Percentiles rank a stretch among this genome's conserved stretches.
phyloP scores from a whole-genome alignment of 1,284 basidiomycete species.

The Tremellales sp. region DNA sequence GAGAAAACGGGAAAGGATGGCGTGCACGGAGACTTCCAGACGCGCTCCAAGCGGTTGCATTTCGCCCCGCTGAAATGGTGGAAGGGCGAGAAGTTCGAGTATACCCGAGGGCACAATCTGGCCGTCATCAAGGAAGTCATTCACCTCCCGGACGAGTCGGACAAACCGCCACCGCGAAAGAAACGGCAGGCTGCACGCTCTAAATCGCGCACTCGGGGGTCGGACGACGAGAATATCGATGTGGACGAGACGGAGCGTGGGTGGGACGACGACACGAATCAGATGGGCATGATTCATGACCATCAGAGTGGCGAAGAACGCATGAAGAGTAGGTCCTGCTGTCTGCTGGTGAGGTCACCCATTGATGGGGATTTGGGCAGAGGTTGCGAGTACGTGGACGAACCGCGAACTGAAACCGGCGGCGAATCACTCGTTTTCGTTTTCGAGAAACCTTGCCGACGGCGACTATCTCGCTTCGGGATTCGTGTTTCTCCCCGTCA shows the following conservation, averaged over 20 bases:
- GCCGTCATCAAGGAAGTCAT: constrained; percentile 79
- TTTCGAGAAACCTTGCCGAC: too few relatives aligned
- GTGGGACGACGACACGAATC: constrained; percentile 77
- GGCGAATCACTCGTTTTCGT: too few relatives aligned
- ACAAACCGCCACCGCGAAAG: too few relatives aligned
- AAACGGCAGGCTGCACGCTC: too few relatives aligned
- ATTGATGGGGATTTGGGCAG: too few relatives aligned
- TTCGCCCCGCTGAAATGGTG: constrained; percentile 83
- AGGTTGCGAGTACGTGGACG: too few relatives aligned
- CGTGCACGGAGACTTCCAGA: constrained; percentile 53
- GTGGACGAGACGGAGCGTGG: constrained; percentile 45
- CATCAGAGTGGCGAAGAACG: constrained; percentile 62
- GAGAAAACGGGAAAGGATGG: constrained; percentile 10
- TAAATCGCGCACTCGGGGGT: too few relatives aligned
- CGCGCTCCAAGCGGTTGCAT: constrained; percentile 68
- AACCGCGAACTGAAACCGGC: too few relatives aligned
- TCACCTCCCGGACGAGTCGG: constrained; percentile 59
- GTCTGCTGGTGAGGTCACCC: too few relatives aligned
- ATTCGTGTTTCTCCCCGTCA: constrained; percentile 72
- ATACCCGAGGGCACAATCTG: constrained; percentile 59
- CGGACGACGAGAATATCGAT: constrained; percentile 47
- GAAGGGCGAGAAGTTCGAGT: constrained; percentile 87
- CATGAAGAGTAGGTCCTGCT: too few relatives aligned
- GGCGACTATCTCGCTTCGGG: constrained; percentile 89
- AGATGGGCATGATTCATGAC: constrained; percentile 66